These are phyloP conservation scores for Pterocarpus santalinus DNA, from an alignment of 306 rosid genomes.

Conservation along the genomic window DNA sequence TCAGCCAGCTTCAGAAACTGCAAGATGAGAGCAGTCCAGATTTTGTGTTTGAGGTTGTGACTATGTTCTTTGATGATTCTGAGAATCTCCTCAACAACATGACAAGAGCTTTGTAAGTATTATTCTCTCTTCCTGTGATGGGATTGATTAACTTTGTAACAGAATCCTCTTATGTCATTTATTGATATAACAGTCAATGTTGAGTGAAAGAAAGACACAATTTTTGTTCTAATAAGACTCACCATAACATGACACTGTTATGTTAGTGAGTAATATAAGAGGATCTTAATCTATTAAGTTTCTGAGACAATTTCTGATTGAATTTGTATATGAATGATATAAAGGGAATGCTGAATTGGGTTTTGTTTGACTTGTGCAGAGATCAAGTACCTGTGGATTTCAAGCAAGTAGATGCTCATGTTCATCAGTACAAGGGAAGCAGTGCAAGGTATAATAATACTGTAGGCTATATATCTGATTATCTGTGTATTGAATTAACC, in stretches of 20 bases:
- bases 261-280: not conserved
- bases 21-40: slow-evolving; percentile 79
- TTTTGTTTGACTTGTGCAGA: slow-evolving; percentile 49
- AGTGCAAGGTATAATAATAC: slow-evolving; percentile 69
- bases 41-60: slow-evolving; percentile 80
- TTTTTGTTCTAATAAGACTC: not conserved
- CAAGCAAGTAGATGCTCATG: slow-evolving; percentile 78
- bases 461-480: slow-evolving; percentile 7
- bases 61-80: slow-evolving; percentile 82
- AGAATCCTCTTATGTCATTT: not conserved
- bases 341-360: slow-evolving; percentile 18
- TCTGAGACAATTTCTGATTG: not conserved
- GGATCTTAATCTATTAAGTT: not conserved
- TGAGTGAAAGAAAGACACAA: not conserved
- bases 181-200: not conserved
- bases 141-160: not conserved
- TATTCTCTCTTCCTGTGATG: not conserved
- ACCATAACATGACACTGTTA: not conserved
- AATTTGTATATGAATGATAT: not conserved
- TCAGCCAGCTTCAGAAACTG: slow-evolving; percentile 73
- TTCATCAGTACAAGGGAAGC: slow-evolving; percentile 83
- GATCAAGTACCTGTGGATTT: slow-evolving; percentile 69
- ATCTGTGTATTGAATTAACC: not conserved
- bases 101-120: slow-evolving; percentile 67
- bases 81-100: slow-evolving; percentile 68